Evolutionary conservation across 2,329 filamentous ascomycete species (phyloP).

Genomic region (Trichophyton equinum): DNA sequence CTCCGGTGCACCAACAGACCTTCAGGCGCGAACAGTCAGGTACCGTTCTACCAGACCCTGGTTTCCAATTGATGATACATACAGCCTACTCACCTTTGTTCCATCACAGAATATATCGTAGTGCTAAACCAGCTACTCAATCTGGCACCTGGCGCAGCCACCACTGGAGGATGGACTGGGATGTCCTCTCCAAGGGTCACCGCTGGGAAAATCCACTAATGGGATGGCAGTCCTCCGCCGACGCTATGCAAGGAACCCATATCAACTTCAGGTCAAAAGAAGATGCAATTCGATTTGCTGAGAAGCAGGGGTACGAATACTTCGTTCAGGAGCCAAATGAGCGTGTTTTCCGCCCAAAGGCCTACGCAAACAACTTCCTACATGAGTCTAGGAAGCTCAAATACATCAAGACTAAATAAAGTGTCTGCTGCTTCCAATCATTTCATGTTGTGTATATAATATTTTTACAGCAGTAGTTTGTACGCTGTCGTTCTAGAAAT

Average conservation of each 20-base stretch:
- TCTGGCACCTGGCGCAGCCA: slow-evolving; percentile 75
- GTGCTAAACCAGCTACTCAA: slow-evolving; percentile 88
- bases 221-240: slow-evolving; percentile 94
- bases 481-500: background rate
- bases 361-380: slow-evolving; percentile 92
- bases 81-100: slow-evolving; percentile 9
- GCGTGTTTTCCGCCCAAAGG: slow-evolving; percentile 76
- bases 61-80: background rate
- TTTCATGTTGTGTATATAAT: slow-evolving; percentile 9
- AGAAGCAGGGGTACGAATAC: slow-evolving; percentile 99
- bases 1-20: slow-evolving; percentile 83
- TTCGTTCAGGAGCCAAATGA: slow-evolving; percentile 95
- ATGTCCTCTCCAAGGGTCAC: slow-evolving; percentile 80
- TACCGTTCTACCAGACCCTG: slow-evolving; percentile 35
- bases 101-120: slow-evolving; percentile 67
- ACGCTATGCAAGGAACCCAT: slow-evolving; percentile 88
- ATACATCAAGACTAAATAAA: slow-evolving; percentile 67
- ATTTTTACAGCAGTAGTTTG: background rate
- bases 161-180: slow-evolving; percentile 98
- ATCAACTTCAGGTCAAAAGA: slow-evolving; percentile 87
- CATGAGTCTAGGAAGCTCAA: slow-evolving; percentile 80
- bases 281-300: slow-evolving; percentile 84
- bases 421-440: slow-evolving; percentile 14
- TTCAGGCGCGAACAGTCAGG: slow-evolving; percentile 90
- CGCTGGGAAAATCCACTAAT: slow-evolving; percentile 98